Evolutionary conservation across 106 monocot species (phyloP).

Genomic region (Allium fistulosum): DNA sequence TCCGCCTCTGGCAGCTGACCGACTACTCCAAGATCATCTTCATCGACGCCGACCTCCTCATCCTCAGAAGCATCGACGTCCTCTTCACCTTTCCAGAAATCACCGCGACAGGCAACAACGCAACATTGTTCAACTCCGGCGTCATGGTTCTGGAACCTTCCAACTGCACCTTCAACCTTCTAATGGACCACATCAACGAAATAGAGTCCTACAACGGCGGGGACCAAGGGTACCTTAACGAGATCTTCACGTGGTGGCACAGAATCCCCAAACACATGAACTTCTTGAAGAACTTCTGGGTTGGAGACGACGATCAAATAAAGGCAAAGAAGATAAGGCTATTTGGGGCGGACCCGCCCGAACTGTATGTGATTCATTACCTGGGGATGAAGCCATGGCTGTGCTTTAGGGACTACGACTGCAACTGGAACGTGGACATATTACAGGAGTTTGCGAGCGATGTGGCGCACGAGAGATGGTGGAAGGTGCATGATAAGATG

Average conservation of each 20-base stretch:
- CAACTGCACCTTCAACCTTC: conserved; percentile 54
- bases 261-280: conserved; percentile 70
- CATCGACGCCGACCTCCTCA: conserved; percentile 68
- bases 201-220: conserved; percentile 76
- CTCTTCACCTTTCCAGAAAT: conserved; percentile 67
- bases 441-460: conserved; percentile 59
- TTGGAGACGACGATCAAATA: conserved; percentile 40
- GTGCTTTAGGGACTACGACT: conserved; percentile 35
- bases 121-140: conserved; percentile 67
- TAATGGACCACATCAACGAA: conserved; percentile 65
- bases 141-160: conserved; percentile 79
- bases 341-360: conserved; percentile 41
- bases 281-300: conserved; percentile 79
- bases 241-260: conserved; percentile 85
- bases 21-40: conserved; percentile 74
- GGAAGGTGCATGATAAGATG: conserved; percentile 61
- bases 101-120: conserved; percentile 65
- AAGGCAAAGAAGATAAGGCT: conserved; percentile 39
- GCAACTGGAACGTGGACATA: conserved; percentile 29
- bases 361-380: conserved; percentile 52
- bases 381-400: conserved; percentile 54
- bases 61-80: conserved; percentile 61
- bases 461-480: conserved; percentile 48
- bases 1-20: conserved; percentile 76
- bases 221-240: conserved; percentile 73